phyloP scores from a whole-genome alignment of 192 early-diverging fungal genomes.

The Chytriomyces sp. region DNA sequence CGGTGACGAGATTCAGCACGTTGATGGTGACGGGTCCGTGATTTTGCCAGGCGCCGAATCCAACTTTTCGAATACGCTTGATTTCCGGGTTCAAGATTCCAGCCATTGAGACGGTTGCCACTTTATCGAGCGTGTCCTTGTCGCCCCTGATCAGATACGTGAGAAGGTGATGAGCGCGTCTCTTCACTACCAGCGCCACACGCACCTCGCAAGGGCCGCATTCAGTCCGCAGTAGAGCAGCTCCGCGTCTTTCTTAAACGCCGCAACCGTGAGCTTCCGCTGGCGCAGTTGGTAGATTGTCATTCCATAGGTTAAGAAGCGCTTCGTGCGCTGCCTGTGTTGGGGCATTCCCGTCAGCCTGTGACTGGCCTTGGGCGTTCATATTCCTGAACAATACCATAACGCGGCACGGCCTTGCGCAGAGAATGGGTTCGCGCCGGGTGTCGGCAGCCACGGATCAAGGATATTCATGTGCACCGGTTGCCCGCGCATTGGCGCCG shows the following conservation, averaged over 20 bases:
- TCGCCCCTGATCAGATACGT: conserved; percentile 2
- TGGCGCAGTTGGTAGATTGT: conserved; percentile 8
- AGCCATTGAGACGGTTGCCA: not conserved
- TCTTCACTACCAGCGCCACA: too few species aligned
- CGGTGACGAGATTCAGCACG: conserved; percentile 14
- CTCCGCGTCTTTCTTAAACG: conserved; percentile 13
- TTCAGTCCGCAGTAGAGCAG: conserved; percentile 13
- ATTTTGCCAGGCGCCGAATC: conserved; percentile 2
- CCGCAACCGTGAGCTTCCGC: not conserved
- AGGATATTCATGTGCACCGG: conserved; percentile 26
- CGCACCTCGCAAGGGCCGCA: conserved; percentile 17
- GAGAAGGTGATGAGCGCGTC: not conserved
- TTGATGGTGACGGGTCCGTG: not conserved
- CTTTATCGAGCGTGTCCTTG: conserved; percentile 4
- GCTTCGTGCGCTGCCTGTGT: not conserved
- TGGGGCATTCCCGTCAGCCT: too few species aligned
- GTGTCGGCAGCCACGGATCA: conserved; percentile 16
- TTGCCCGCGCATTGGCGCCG: conserved; percentile 1
- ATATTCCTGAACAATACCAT: too few species aligned
- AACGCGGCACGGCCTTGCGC: not conserved
- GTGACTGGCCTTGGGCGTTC: too few species aligned
- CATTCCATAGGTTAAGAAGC: conserved; percentile 6
- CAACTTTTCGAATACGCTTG: conserved; percentile 10
- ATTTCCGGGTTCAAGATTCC: conserved; percentile 19
- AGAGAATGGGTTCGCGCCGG: not conserved